Evolutionary conservation across 345 rosid species (phyloP).

Genomic region (Moringa oleifera): DNA sequence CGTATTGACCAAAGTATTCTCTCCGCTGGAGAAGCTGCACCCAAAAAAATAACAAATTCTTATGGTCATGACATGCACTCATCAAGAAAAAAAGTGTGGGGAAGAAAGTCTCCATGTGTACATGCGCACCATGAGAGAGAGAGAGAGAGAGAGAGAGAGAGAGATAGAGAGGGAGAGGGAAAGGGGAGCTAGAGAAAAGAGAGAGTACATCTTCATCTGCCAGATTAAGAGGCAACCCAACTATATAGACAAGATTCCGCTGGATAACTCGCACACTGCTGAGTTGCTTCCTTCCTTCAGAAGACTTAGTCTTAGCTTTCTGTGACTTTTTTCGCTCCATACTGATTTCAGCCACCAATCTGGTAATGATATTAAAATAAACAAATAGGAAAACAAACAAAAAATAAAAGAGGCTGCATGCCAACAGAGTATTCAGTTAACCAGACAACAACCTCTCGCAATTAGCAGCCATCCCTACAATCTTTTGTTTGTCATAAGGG

Average conservation of each 20-base stretch:
- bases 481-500: conserved; percentile 88
- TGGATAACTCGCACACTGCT: conserved; percentile 80
- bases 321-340: conserved; percentile 70
- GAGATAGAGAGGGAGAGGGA: conserved; percentile 5
- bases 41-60: neutral
- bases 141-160: conserved; percentile 1
- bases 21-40: conserved; percentile 67
- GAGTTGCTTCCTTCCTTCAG: conserved; percentile 75
- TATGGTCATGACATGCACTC: neutral
- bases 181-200: too few relatives aligned
- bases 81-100: neutral
- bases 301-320: conserved; percentile 55
- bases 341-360: conserved; percentile 64
- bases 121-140: neutral
- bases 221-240: conserved; percentile 80
- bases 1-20: conserved; percentile 90
- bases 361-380: conserved; percentile 15
- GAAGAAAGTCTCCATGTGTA: too few relatives aligned
- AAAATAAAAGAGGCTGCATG: neutral
- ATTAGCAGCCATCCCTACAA: conserved; percentile 70
- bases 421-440: neutral
- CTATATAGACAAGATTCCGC: conserved; percentile 83
- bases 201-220: conserved; percentile 81
- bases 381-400: neutral
- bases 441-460: conserved; percentile 55